Evolutionary conservation across 768 basidiomycete genomes (phyloP).

Genomic region (Multifurca ochricompacta): DNA sequence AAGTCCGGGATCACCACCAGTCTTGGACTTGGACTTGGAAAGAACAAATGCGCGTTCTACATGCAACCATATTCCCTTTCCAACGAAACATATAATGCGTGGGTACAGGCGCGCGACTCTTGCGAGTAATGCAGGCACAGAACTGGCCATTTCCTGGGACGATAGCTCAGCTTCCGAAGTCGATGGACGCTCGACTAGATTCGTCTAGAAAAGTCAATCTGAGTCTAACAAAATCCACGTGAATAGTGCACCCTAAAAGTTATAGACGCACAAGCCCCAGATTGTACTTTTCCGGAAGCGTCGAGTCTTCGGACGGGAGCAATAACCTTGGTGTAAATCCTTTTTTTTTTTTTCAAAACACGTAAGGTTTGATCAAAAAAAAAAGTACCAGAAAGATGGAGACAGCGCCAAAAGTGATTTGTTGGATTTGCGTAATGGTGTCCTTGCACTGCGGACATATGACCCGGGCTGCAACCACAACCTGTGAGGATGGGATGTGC

Average conservation of each 20-base stretch:
- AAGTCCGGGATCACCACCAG: neutral
- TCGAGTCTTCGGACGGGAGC: constrained; percentile 49
- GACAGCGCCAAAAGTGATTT: constrained; percentile 77
- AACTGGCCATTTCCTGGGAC: constrained; percentile 38
- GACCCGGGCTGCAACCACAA: constrained; percentile 57
- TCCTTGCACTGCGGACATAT: constrained; percentile 57
- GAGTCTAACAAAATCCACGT: neutral
- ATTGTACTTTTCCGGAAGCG: constrained; percentile 48
- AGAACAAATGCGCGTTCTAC: constrained; percentile 30
- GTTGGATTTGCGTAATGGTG: constrained; percentile 76
- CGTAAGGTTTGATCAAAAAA: neutral
- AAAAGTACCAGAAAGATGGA: constrained; percentile 52
- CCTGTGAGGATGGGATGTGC: too few relatives aligned
- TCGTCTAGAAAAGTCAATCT: constrained; percentile 43
- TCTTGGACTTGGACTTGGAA: too few relatives aligned
- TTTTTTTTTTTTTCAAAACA: constrained; percentile 23
- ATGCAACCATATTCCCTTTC: constrained; percentile 54
- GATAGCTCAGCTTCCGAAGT: constrained; percentile 53
- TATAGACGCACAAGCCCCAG: constrained; percentile 53
- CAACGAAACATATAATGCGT: constrained; percentile 69
- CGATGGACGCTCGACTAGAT: constrained; percentile 65
- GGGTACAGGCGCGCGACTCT: constrained; percentile 57
- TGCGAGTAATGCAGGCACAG: constrained; percentile 48
- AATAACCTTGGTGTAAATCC: constrained; percentile 52
- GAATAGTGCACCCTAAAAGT: neutral